Evolutionary conservation across 2,329 filamentous ascomycete species (phyloP).

Genomic region (Penicillium sp.): DNA sequence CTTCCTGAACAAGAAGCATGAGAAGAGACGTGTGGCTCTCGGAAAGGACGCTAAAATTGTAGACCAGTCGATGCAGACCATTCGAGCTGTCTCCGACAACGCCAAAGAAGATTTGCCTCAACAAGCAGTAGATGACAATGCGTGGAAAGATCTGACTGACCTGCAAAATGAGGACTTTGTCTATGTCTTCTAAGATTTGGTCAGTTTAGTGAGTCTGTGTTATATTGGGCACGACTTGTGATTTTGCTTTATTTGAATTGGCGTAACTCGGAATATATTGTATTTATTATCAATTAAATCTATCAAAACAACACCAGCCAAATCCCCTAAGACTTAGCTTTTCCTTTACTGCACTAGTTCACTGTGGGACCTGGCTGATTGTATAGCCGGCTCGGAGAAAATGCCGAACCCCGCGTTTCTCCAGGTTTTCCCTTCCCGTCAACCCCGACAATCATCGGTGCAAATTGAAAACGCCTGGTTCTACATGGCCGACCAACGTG

Average conservation of each 20-base stretch:
- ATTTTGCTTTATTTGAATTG: not conserved
- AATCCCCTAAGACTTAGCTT: not conserved
- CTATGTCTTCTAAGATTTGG: constrained; percentile 50
- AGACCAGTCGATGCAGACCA: constrained; percentile 59
- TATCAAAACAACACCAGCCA: no score
- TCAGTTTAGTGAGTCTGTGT: not conserved
- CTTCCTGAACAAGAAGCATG: constrained; percentile 56
- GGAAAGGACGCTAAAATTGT: constrained; percentile 60
- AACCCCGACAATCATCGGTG: not conserved
- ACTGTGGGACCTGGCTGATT: not conserved
- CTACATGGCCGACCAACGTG: not conserved
- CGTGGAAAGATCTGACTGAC: constrained; percentile 60
- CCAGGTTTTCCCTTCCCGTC: constrained; percentile 16
- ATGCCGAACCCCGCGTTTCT: constrained; percentile 24
- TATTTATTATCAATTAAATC: no score
- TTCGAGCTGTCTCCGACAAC: constrained; percentile 16
- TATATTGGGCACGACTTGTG: not conserved
- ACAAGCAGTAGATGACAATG: constrained; percentile 44
- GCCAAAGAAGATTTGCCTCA: constrained; percentile 32
- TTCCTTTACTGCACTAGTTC: not conserved
- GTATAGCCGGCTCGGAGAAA: constrained; percentile 14
- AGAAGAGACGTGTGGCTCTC: constrained; percentile 52
- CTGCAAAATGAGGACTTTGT: constrained; percentile 63
- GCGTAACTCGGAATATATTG: not conserved
- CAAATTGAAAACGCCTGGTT: not conserved